Conservation (phyloP, 1,284 basidiomycete species). For the Waitea zeae region DNA sequence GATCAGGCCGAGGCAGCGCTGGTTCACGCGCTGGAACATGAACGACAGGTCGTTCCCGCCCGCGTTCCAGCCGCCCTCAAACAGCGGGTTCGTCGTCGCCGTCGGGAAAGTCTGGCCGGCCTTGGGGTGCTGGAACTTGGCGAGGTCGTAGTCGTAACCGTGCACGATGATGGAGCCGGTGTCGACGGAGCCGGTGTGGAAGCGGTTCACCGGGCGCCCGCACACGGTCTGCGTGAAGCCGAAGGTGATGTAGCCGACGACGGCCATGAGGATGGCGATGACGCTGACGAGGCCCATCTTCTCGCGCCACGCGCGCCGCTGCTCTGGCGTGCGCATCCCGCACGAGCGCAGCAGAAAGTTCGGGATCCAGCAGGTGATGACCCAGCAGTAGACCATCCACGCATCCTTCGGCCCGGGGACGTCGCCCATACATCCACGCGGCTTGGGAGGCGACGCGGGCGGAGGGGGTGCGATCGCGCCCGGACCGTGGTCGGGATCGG, state of each 20-base stretch:
- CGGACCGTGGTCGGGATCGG: slow-evolving; percentile 16
- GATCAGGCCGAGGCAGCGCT: slow-evolving; percentile 67
- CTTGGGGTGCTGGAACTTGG: slow-evolving; percentile 68
- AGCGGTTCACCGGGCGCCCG: slow-evolving; percentile 69
- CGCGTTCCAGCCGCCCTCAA: slow-evolving; percentile 59
- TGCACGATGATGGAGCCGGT: slow-evolving; percentile 82
- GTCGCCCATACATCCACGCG: too few species aligned
- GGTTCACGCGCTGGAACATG: slow-evolving; percentile 85
- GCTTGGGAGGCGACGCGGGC: slow-evolving; percentile 42
- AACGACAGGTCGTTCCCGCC: slow-evolving; percentile 84
- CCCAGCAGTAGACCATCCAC: slow-evolving; percentile 94
- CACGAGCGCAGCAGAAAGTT: slow-evolving; percentile 48
- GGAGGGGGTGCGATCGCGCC: slow-evolving; percentile 20
- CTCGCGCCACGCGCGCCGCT: slow-evolving; percentile 94
- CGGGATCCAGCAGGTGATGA: slow-evolving; percentile 77
- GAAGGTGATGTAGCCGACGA: slow-evolving; percentile 96
- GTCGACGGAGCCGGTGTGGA: slow-evolving; percentile 63
- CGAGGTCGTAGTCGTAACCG: slow-evolving; percentile 86
- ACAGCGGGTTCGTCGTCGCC: slow-evolving; percentile 70
- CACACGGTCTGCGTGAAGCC: slow-evolving; percentile 97
- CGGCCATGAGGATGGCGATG: slow-evolving; percentile 72
- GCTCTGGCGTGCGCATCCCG: slow-evolving; percentile 80
- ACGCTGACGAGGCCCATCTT: slow-evolving; percentile 90
- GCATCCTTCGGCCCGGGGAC: slow-evolving; percentile 78
- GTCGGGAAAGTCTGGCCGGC: slow-evolving; percentile 47